Base-by-base conservation (phyloP, 768 basidiomycete genomes). In the Russula emetica region DNA sequence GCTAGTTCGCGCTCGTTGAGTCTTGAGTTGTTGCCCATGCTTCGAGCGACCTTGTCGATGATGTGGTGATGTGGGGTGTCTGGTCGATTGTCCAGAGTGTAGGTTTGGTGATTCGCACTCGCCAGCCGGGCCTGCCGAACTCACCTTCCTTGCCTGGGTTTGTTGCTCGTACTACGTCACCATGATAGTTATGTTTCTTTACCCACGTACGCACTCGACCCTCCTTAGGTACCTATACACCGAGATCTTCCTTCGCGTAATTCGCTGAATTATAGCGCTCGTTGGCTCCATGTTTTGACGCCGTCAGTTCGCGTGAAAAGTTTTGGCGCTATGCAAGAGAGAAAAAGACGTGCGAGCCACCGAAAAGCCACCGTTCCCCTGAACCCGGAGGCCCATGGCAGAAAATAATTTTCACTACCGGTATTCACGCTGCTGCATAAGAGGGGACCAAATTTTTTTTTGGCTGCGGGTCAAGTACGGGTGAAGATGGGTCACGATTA, bases 41-140 rank as follows among this genome's bases (percentile, higher is more conserved):
- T 30, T 61, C 11, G 14, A 49, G 65, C 22, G 50, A 55, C 57
- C 55, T 32, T 58, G n/a, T 52, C 40, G 64, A 49, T 49, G 55
- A 58, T 22, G 54, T 22, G 53, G 51, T 42, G 45, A 28, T 14
- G 42, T 45, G 32, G 44, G 47, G 50, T 26, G 59, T 53, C 9
- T 42, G 30, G 67, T 47, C 8, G 55, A 49, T 61, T 26, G 49
- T 67, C 22, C 24, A 32, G 56, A 20, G 58, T 56, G 47, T 57
- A 38, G 59, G 55, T 51, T 44, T 28, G 58, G 63, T 49, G 40
- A 61, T 67, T 67, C 66, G 66, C 66, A 59, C 66, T 67, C 68
- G 68, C 66, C 62, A 69, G 68, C 53, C 68, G 68, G 62, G 68
- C 52, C 57, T 51, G 68, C 69, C 54, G 55, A 49, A 54, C 47